Evolutionary conservation across 352 stramenopile genomes (phyloP), one percentile per base, ranked within the genome.

Genomic region (Phytophthora podocarpi): DNA sequence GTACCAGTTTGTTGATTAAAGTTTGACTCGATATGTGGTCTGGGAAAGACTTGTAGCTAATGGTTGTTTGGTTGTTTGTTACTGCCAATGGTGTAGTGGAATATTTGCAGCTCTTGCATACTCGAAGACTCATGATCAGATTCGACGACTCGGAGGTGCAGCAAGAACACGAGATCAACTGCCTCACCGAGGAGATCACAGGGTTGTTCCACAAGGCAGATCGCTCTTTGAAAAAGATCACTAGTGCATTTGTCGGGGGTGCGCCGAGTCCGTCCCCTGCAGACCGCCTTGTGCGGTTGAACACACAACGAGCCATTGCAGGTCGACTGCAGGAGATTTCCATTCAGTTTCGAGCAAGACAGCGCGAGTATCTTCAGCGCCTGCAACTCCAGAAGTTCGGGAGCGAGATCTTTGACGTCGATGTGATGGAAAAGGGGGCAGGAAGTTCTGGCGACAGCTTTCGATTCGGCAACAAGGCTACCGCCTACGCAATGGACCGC

Each of bases 41-140:
- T n/a, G n/a, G n/a, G n/a, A n/a, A n/a, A n/a, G n/a, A n/a, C n/a
- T n/a, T n/a, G 28, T 31, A 32, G 18, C 4, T 52, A 26, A 52
- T 31, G 20, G 9, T 32, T 47, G 20, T 43, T 5, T 27, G 11
- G 7, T 23, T 40, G 13, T 46, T 13, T 46, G 26, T 13, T 55
- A 9, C 5, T 45, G 37, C 11, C 31, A 27, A 15, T 31, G 10
- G 18, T 46, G 9, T 28, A 94, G 85, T 94, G 51, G 83, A 93
- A 21, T 94, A 93, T 40, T 71, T 94, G 27, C 81, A 93, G 58
- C 65, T 91, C 39, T 52, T 94, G 20, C 85, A 94, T 60, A 91
- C 82, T 35, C 55, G 83, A 36, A 66, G 85, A 9, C 73, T 94
- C 7, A 93, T 94, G 85, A 89, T 94, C 49, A 80, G 85, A 13